A percentile compares a stretch with the other conserved stretches of the same genome.
phyloP scores from a whole-genome alignment of 2,329 filamentous ascomycete species.

The Torrubiellomyces zombiae region DNA sequence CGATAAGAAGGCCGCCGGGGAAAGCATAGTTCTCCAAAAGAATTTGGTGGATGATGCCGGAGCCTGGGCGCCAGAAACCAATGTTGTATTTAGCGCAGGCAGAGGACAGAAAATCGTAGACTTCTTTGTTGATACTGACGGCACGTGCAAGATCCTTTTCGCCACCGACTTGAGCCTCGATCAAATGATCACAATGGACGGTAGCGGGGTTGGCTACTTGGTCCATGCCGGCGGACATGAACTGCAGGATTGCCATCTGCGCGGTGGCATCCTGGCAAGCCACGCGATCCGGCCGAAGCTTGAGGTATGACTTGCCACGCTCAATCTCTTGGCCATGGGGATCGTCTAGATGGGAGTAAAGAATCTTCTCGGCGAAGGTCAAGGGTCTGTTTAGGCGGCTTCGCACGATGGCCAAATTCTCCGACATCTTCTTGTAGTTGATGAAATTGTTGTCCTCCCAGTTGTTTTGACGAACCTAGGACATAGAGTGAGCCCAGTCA shows the following conservation, averaged over 20 bases:
- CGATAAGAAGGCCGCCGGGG: slow-evolving; percentile 93
- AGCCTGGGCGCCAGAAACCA: slow-evolving; percentile 97
- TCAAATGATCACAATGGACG: slow-evolving; percentile 98
- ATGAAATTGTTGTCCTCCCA: slow-evolving; percentile 94
- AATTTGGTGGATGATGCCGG: slow-evolving; percentile 99
- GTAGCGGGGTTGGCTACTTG: slow-evolving; percentile 87
- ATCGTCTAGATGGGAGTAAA: slow-evolving; percentile 97
- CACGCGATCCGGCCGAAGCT: slow-evolving; percentile 90
- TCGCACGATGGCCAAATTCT: slow-evolving; percentile 88
- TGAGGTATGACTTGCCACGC: slow-evolving; percentile 89
- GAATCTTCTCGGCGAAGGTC: slow-evolving; percentile 93
- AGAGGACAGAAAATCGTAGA: slow-evolving; percentile 90
- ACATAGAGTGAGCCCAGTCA: too few species aligned
- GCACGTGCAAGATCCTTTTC: slow-evolving; percentile 86
- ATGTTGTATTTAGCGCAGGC: slow-evolving; percentile 99
- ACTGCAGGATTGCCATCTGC: slow-evolving; percentile 98
- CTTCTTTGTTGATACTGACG: slow-evolving; percentile 92
- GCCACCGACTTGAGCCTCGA: slow-evolving; percentile 89
- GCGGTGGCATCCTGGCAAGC: slow-evolving; percentile 99
- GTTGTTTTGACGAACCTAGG: slow-evolving; percentile 83
- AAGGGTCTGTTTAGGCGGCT: slow-evolving; percentile 80
- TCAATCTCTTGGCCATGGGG: slow-evolving; percentile 92
- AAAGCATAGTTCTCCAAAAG: slow-evolving; percentile 98
- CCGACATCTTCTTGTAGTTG: slow-evolving; percentile 99
- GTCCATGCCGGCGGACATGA: slow-evolving; percentile 98